Conservation (phyloP, 805 yeast species). For the Lipomyces chichibuensis region DNA sequence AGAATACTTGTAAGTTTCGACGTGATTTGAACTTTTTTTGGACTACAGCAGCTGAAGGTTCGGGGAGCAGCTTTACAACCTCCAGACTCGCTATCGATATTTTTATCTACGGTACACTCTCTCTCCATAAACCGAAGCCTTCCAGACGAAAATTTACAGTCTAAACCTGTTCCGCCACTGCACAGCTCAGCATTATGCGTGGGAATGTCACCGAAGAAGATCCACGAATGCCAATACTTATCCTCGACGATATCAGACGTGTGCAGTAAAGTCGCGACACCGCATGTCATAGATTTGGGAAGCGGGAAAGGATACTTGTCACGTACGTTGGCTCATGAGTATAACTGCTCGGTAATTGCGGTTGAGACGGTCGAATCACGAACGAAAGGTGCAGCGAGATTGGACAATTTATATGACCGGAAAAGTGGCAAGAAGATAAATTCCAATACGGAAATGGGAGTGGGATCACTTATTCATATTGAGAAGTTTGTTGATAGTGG, state of each 20-base stretch:
- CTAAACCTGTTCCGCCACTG: slow-evolving; percentile 4
- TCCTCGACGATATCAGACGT: slow-evolving; percentile 21
- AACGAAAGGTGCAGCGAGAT: slow-evolving; percentile 31
- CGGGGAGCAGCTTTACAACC: slow-evolving; percentile 2
- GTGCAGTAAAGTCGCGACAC: slow-evolving; percentile 15
- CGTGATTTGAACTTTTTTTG: neutral
- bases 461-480: slow-evolving; percentile 27
- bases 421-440: slow-evolving; percentile 24
- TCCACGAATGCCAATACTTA: slow-evolving; percentile 35
- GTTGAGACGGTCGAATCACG: slow-evolving; percentile 31
- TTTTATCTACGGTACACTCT: slow-evolving; percentile 12
- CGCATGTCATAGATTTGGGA: slow-evolving; percentile 37
- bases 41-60: neutral
- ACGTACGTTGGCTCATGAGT: slow-evolving; percentile 32
- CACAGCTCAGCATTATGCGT: slow-evolving; percentile 24
- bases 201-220: slow-evolving; percentile 38
- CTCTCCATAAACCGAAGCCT: slow-evolving; percentile 22
- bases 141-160: slow-evolving; percentile 2
- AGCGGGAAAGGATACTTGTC: slow-evolving; percentile 39
- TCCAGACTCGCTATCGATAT: slow-evolving; percentile 23
- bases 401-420: slow-evolving; percentile 27
- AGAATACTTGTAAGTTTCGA: neutral
- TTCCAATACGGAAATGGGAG: neutral
- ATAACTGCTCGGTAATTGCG: slow-evolving; percentile 31
- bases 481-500: slow-evolving; percentile 28